Evolutionary conservation across 495 filamentous ascomycete genomes (phyloP), one percentile per base, ranked within the genome.

Genomic region (Penicillium crystallinum): DNA sequence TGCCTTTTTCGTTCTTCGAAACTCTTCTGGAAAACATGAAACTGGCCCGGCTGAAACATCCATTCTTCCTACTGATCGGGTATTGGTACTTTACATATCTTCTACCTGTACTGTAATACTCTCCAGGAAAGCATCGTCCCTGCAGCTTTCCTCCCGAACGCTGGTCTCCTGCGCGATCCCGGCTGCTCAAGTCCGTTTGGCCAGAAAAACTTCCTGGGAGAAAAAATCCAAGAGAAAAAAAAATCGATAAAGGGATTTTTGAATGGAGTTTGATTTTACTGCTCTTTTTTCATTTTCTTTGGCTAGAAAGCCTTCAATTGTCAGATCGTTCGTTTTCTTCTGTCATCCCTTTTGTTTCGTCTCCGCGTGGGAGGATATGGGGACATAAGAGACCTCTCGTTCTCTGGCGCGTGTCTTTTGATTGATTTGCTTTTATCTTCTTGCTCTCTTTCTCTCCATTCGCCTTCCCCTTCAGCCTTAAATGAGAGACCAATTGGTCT

Each of bases 81-180:
- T 38, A 38, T 47, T 35, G 27, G 17, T 45, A 45, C 42, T 45
- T 45, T 45, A 45, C 27, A 44, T 31, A 31, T 45, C 17, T 45
- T 31, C 42, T 34, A 33, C 27, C 25, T 44, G 42, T 49, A 49
- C 47, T 39, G 48, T 51, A 51, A 31, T 39, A 53, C 44, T 30
- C 38, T 41, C 43, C 51, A 55, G 54, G n/a, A 55, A 55, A 35
- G 56, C 54, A 64, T 56, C 63, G 67, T 62, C 61, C 62, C 70
- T 73, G 70, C 70, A 68, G 68, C 66, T 67, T 66, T 62, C 68
- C 69, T 64, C 64, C 46, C 43, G 55, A 59, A 57, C 62, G 46
- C 52, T 52, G 51, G 44, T 50, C 39, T 60, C 57, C 65, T 73
- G 65, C 59, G 68, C 65, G 62, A 64, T 68, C 55, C 68, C 70